Evolutionary conservation across 441 rosid species (phyloP).

Genomic region (Viola pubescens): DNA sequence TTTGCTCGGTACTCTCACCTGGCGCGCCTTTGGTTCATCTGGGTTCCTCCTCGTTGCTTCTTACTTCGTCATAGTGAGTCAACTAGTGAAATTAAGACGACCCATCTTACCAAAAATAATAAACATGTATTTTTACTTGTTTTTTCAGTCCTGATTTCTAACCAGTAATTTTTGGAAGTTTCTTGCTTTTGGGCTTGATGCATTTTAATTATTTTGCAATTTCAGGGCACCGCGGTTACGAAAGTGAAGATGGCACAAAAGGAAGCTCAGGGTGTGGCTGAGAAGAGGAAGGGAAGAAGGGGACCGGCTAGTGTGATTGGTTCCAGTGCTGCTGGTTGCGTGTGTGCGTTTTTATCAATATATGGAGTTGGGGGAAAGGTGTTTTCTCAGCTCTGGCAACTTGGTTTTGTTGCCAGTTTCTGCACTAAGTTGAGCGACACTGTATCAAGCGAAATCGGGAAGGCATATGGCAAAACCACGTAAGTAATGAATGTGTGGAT

Average conservation of each 20-base stretch:
- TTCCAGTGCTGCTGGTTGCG: constrained; percentile 92
- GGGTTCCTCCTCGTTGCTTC: constrained; percentile 83
- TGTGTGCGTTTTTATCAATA: constrained; percentile 69
- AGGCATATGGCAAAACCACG: constrained; percentile 94
- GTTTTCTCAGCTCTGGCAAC: constrained; percentile 55
- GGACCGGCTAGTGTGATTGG: constrained; percentile 95
- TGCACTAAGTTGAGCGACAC: constrained; percentile 95
- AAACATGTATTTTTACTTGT: neutral
- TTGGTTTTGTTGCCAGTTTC: constrained; percentile 87
- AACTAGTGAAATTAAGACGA: neutral
- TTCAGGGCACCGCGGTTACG: constrained; percentile 89
- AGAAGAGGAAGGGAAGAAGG: constrained; percentile 86
- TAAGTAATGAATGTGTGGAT: constrained; percentile 26
- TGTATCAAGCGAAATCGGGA: constrained; percentile 87
- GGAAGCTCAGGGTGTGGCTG: constrained; percentile 93
- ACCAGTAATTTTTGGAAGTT: neutral
- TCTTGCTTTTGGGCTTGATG: neutral
- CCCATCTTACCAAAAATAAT: too few relatives aligned
- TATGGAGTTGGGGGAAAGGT: constrained; percentile 53
- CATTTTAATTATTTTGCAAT: constrained; percentile 5
- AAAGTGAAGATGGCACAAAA: constrained; percentile 91
- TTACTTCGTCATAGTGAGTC: constrained; percentile 71
- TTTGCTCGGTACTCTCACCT: constrained; percentile 74
- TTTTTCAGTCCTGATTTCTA: neutral
- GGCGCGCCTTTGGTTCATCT: constrained; percentile 86